Evolutionary conservation across 2,329 filamentous ascomycete species (phyloP), one percentile per base, ranked within the genome.

Genomic region (Penicillium occitanis): DNA sequence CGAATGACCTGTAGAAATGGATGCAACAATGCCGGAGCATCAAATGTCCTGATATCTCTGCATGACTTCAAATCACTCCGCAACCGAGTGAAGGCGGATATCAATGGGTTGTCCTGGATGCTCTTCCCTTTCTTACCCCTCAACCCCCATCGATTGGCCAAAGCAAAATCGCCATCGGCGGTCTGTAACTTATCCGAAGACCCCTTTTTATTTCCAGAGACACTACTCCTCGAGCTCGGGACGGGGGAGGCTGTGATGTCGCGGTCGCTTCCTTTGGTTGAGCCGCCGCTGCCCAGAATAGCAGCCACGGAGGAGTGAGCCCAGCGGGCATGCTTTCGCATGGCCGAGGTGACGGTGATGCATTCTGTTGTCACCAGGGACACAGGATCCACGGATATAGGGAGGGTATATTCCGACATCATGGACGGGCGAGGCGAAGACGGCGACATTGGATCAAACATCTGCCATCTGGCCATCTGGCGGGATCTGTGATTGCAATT

Each of bases 321-420:
- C 85, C 94, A 98, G 70, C 95, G 91, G 70, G 93, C 91, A 86
- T 97, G 90, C 82, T 99, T 99, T 75, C 96, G 93, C 86, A 99
- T 97, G 68, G 93, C 93, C 69, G 94, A 97, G 14, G 95, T 98
- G 81, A 99, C 94, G 55, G 93, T 94, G 76, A 98, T 98, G 79
- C 95, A 99, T 88, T 99, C 95, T 79, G 94, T 97, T 69, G 96
- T 97, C 70, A 99, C 93, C 73, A 99, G 84, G 59, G 93, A 93
- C 66, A 97, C 90, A 1, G 93, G 93, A 74, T 97, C 92, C 71
- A 97, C 90, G 51, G 93, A 92, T 69, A 97, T 92, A 40, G 91
- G 87, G 37, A 93, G 79, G 33, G 74, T 70, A 19, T 72, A 67
- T n/a, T 73, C 71, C 28, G 73, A 71, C 76, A 78, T 78, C 61